phyloP scores from a whole-genome alignment of 345 rosid genomes.

The Euphorbia tirucalli region DNA sequence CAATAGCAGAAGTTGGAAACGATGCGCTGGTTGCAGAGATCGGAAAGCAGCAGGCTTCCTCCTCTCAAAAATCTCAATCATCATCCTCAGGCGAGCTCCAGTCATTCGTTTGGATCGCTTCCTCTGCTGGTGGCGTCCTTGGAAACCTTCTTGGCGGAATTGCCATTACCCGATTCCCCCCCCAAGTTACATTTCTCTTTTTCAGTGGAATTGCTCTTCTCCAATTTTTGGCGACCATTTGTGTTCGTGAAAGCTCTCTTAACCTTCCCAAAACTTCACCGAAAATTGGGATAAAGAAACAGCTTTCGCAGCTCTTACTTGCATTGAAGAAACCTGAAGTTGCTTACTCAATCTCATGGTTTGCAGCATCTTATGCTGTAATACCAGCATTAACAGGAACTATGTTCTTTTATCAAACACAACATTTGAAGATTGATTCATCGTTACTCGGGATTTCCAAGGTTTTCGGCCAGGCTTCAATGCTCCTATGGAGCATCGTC shows the following conservation, averaged over 20 bases:
- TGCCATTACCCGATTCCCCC: constrained; percentile 46
- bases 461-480: constrained; percentile 76
- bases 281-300: constrained; percentile 50
- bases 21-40: constrained; percentile 92
- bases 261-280: constrained; percentile 56
- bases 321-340: constrained; percentile 65
- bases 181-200: constrained; percentile 52
- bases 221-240: constrained; percentile 62
- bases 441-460: constrained; percentile 72
- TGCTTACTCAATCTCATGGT: constrained; percentile 62
- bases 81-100: constrained; percentile 59
- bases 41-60: constrained; percentile 37
- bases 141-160: constrained; percentile 81
- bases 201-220: constrained; percentile 46
- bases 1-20: constrained; percentile 86
- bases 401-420: constrained; percentile 92
- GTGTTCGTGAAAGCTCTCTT: constrained; percentile 55
- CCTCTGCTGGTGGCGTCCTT: constrained; percentile 77
- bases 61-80: constrained; percentile 34
- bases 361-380: constrained; percentile 68
- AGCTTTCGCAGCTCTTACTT: constrained; percentile 51
- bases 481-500: constrained; percentile 75
- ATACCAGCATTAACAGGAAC: constrained; percentile 84
- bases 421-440: constrained; percentile 51
- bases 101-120: constrained; percentile 85